These are phyloP conservation scores for Yarrowia sp. DNA, from an alignment of 805 yeast species.

Conservation along the genomic window DNA sequence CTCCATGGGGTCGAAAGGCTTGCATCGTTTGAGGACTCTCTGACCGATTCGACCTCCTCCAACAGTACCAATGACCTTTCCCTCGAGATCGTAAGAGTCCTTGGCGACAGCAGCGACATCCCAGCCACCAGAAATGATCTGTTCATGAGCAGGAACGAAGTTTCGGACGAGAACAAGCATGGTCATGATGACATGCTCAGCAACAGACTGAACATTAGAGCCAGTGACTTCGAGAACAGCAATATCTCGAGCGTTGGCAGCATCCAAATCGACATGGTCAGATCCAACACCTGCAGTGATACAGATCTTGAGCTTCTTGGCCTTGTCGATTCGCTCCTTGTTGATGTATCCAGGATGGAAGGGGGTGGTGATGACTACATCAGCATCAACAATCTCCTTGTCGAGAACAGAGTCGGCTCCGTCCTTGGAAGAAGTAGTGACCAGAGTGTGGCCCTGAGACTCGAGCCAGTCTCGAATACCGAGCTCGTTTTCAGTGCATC, in stretches of 20 bases:
- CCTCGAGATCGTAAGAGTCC: conserved; percentile 72
- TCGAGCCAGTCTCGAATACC: conserved; percentile 67
- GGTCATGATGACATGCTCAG: conserved; percentile 76
- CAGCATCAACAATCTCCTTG: conserved; percentile 65
- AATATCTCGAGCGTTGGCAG: conserved; percentile 58
- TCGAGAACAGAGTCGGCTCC: conserved; percentile 59
- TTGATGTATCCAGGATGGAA: conserved; percentile 75
- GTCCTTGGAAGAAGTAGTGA: conserved; percentile 68
- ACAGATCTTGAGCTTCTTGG: conserved; percentile 61
- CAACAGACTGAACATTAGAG: conserved; percentile 74
- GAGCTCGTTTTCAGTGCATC: conserved; percentile 71
- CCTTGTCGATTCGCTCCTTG: conserved; percentile 59
- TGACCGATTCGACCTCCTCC: conserved; percentile 83
- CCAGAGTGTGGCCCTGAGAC: conserved; percentile 63
- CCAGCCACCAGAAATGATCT: conserved; percentile 62
- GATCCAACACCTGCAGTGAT: conserved; percentile 82
- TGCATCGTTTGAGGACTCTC: conserved; percentile 67
- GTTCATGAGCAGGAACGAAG: conserved; percentile 75
- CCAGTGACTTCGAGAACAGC: conserved; percentile 81
- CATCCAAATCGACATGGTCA: conserved; percentile 66
- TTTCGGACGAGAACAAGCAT: conserved; percentile 69
- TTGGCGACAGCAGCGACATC: conserved; percentile 75
- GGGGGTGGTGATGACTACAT: conserved; percentile 74
- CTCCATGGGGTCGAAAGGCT: conserved; percentile 72
- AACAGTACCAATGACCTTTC: conserved; percentile 70